Base-by-base conservation (phyloP, 345 rosid genomes). In the Pistacia integerrima region DNA sequence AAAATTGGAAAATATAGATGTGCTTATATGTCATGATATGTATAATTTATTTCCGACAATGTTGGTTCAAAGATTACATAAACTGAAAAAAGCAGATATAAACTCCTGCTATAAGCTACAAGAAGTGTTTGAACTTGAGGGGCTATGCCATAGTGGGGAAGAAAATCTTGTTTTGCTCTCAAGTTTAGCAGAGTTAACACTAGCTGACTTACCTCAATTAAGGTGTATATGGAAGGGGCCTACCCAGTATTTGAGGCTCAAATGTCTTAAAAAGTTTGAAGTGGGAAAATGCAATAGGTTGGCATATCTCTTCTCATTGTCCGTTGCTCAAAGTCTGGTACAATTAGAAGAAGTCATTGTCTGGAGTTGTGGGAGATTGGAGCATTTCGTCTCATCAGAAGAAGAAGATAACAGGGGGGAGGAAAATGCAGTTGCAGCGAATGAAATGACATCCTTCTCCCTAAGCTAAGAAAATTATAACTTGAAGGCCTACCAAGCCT, bases 121-220 rank as follows among this genome's bases (percentile, higher is more conserved):
- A 73, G 68, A 54, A 3, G 62, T 78, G 20, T 79, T 74, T 75
- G 64, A 61, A 28, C 9, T 73, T 0, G 81, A 78, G 28, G 64
- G 46, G 56, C 3, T 35, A 1, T 4, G 41, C 33, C 0, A 25
- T 18, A 3, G 16, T 41, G 64, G 17, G 8, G 64, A 58, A 49
- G 67, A 10, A 62, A 48, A 62, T 62, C 20, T 57, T 1, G 36
- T 17, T 36, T 51, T 44, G 38, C 77, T 49, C 5, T 60, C 77
- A 22, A 25, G 38, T 54, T 28, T 79, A 54, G 1, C 3, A 18
- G 25, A 28, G 8, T 51, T 74, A 49, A 1, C 44, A 33, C 28
- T 74, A 17, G 2, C 4, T 3, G 11, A 10, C 2, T 36, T 57
- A 64, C 52, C 28, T 4, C 9, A 52, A 33, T 0, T 64, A 36